These are phyloP conservation scores for Schizophyllum commune DNA, from an alignment of 1,284 basidiomycete species.

Conservation along the genomic window DNA sequence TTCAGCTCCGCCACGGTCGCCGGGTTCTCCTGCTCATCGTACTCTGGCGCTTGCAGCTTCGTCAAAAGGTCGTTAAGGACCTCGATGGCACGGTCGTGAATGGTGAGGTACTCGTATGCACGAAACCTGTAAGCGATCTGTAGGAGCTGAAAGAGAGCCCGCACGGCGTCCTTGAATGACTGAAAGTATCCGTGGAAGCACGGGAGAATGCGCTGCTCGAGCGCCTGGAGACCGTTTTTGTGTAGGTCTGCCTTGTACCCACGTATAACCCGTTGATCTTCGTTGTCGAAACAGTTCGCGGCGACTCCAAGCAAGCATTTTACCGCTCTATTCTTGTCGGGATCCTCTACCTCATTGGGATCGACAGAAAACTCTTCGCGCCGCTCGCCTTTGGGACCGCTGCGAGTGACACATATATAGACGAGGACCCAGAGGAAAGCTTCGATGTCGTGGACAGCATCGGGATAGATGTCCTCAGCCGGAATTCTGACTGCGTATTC, in stretches of 20 bases:
- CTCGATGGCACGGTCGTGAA: background rate
- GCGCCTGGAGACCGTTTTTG: too few species aligned
- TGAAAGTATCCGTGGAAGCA: background rate
- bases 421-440: background rate
- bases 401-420: background rate
- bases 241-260: background rate
- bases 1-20: too few species aligned
- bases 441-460: background rate
- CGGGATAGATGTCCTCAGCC: background rate
- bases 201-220: background rate
- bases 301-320: too few species aligned
- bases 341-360: background rate
- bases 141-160: background rate
- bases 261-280: background rate
- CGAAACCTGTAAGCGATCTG: background rate
- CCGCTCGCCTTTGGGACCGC: background rate
- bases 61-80: background rate
- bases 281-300: background rate
- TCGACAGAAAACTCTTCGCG: background rate
- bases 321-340: too few species aligned
- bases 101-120: conserved; percentile 15
- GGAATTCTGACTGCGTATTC: too few species aligned
- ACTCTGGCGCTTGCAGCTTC: background rate
- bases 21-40: too few species aligned
- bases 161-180: background rate